phyloP scores from a whole-genome alignment of 2,329 filamentous ascomycete genomes.

The Cladobotryum mycophilum region DNA sequence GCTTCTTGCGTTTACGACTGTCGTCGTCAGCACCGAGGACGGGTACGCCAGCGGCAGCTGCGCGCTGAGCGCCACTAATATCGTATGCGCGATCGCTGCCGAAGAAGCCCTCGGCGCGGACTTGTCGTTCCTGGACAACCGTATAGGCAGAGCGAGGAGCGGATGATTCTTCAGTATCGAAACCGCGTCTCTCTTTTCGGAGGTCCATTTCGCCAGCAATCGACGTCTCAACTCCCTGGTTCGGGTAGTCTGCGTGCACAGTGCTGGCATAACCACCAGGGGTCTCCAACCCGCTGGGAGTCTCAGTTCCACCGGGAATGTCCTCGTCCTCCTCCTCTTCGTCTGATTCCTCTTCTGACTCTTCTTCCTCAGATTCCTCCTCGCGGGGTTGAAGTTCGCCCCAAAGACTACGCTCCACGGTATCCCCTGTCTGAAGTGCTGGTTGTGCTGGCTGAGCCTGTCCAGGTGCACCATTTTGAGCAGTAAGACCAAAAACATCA shows the following conservation, averaged over 20 bases:
- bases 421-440: constrained; percentile 55
- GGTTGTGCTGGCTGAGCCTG: constrained; percentile 32
- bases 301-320: constrained; percentile 61
- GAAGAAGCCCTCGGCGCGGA: constrained; percentile 87
- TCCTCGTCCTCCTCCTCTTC: constrained; percentile 60
- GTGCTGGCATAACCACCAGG: constrained; percentile 74
- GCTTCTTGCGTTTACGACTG: constrained; percentile 83
- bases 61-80: constrained; percentile 50
- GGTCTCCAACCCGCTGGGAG: constrained; percentile 71
- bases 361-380: constrained; percentile 67
- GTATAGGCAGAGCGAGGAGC: constrained; percentile 78
- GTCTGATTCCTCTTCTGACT: constrained; percentile 69
- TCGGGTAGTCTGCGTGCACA: constrained; percentile 68
- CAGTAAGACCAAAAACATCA: constrained; percentile 80
- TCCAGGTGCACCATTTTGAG: constrained; percentile 32
- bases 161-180: constrained; percentile 76
- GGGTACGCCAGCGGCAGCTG: constrained; percentile 43
- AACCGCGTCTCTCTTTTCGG: constrained; percentile 74
- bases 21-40: constrained; percentile 78
- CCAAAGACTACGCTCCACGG: constrained; percentile 83
- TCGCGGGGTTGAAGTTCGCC: constrained; percentile 80
- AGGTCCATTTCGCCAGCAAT: constrained; percentile 85
- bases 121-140: constrained; percentile 81
- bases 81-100: constrained; percentile 93
- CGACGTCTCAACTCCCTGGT: constrained; percentile 62